These are phyloP conservation scores for Camellia lanceoleosa DNA, from an alignment of 148 eudicot genomes.

Conservation along the genomic window DNA sequence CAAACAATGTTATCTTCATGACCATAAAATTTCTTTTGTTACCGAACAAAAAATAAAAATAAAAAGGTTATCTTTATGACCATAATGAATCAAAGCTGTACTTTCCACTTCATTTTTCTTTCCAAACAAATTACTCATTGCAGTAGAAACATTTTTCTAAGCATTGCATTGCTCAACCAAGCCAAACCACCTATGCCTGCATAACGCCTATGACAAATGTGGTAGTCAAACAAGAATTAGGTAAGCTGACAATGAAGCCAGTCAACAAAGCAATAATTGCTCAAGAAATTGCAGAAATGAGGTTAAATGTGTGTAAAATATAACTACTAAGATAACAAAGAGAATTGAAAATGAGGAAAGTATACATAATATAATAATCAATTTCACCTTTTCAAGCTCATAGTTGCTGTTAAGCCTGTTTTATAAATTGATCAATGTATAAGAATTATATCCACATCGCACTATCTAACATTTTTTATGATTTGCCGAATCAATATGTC, in stretches of 20 bases:
- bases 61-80: not conserved
- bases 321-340: not conserved
- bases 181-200: not conserved
- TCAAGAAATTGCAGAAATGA: not conserved
- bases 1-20: not conserved
- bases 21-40: no score
- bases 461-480: not conserved
- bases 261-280: not conserved
- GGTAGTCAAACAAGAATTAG: not conserved
- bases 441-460: no score
- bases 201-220: not conserved
- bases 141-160: not conserved
- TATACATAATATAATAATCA: no score
- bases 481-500: not conserved
- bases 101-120: not conserved
- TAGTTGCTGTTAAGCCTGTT: no score
- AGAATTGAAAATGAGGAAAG: no score
- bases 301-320: not conserved
- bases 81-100: not conserved
- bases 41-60: no score
- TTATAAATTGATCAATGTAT: no score
- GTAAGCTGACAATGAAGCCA: not conserved
- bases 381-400: no score
- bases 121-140: not conserved
- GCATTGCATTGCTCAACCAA: not conserved